A percentile compares a stretch with the other conserved stretches of the same genome.
phyloP scores from a whole-genome alignment of 352 stramenopile genomes.

The Peronospora belbahrii region DNA sequence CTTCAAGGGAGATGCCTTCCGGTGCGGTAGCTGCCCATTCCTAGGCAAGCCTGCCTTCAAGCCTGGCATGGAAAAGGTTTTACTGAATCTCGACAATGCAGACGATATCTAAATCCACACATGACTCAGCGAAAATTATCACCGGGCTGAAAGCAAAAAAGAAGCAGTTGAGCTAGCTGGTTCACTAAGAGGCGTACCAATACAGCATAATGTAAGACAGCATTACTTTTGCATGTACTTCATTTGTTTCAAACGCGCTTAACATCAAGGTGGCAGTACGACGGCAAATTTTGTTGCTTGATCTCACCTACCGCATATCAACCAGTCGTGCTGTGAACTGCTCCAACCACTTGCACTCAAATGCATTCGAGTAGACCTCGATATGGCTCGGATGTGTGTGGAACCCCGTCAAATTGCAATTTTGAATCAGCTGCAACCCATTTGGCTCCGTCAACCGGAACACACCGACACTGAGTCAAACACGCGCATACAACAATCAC shows the following conservation, averaged over 20 bases:
- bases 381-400: constrained; percentile 73
- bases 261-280: not conserved
- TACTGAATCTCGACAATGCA: constrained; percentile 71
- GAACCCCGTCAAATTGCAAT: constrained; percentile 81
- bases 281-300: constrained; percentile 1
- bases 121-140: not conserved
- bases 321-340: constrained; percentile 35
- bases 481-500: not conserved
- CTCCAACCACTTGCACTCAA: constrained; percentile 62
- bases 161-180: constrained; percentile 13
- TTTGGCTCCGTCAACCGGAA: constrained; percentile 75
- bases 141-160: not conserved
- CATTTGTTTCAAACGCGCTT: not conserved
- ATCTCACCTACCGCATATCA: constrained; percentile 51
- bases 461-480: constrained; percentile 57
- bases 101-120: constrained; percentile 65
- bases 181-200: constrained; percentile 17
- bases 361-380: constrained; percentile 71
- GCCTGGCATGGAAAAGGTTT: constrained; percentile 80
- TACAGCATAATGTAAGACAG: constrained; percentile 13
- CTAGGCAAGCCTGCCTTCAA: constrained; percentile 95
- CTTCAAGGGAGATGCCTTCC: constrained; percentile 95
- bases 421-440: constrained; percentile 83
- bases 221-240: constrained; percentile 5
- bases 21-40: constrained; percentile 94